Evolutionary conservation across 2,329 filamentous ascomycete species (phyloP).

Genomic region (Penicillium expansum): DNA sequence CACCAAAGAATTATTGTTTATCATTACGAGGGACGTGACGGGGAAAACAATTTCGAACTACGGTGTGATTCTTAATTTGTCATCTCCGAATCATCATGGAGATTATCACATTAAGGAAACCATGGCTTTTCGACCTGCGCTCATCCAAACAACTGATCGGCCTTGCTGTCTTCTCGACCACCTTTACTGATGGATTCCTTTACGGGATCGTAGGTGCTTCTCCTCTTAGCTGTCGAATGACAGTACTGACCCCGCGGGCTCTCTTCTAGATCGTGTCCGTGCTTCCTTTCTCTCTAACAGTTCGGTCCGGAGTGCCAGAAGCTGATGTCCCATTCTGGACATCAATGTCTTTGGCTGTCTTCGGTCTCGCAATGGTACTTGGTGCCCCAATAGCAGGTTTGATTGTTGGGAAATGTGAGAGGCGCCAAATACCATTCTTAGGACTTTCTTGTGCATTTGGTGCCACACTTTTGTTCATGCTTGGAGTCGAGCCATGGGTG

Average conservation of each 20-base stretch:
- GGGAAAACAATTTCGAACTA: not conserved
- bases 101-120: not conserved
- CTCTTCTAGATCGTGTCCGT: constrained; percentile 1
- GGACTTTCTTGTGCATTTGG: constrained; percentile 1
- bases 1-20: not conserved
- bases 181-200: constrained; percentile 8
- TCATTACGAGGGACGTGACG: too few species aligned
- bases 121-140: constrained; percentile 3
- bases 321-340: constrained; percentile 6
- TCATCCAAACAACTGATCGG: constrained; percentile 7
- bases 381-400: constrained; percentile 4
- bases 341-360: constrained; percentile 1
- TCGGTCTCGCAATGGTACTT: constrained; percentile 4
- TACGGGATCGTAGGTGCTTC: constrained; percentile 1
- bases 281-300: constrained; percentile 3
- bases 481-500: constrained; percentile 1
- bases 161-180: constrained; percentile 2
- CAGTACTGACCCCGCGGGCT: not conserved
- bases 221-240: not conserved
- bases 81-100: not conserved
- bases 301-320: constrained; percentile 2
- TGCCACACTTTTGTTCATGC: constrained; percentile 1
- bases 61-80: too few species aligned
- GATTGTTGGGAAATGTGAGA: constrained; percentile 1
- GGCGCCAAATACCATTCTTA: constrained; percentile 1